Percentiles rank a stretch among this genome's conserved stretches.
phyloP scores from a whole-genome alignment of 2,329 filamentous ascomycete genomes.

The Alternaria longipes region DNA sequence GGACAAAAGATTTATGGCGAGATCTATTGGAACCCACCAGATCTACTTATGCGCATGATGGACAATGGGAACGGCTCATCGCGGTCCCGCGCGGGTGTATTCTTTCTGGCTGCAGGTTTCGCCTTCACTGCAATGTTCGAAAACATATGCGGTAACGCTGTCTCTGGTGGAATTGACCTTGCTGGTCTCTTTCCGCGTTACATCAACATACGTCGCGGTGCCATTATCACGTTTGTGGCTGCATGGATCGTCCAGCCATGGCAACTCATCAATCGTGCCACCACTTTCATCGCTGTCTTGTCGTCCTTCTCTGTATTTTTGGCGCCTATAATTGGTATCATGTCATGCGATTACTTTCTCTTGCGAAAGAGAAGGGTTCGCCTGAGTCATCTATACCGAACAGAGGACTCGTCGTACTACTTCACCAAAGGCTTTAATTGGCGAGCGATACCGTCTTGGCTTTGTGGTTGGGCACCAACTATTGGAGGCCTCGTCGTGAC shows the following conservation, averaged over 20 bases:
- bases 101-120: constrained; percentile 49
- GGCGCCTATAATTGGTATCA: constrained; percentile 52
- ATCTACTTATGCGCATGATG: constrained; percentile 58
- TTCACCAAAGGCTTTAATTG: constrained; percentile 57
- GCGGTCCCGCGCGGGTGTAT: constrained; percentile 47
- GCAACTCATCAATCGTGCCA: constrained; percentile 50
- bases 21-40: constrained; percentile 55
- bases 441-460: constrained; percentile 55
- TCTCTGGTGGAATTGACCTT: constrained; percentile 50
- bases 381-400: constrained; percentile 51
- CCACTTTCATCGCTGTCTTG: constrained; percentile 50
- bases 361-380: constrained; percentile 47
- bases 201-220: constrained; percentile 48
- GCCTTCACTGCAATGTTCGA: constrained; percentile 54
- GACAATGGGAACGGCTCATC: constrained; percentile 54
- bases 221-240: constrained; percentile 49
- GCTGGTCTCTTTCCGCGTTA: constrained; percentile 47
- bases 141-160: constrained; percentile 49
- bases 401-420: constrained; percentile 53
- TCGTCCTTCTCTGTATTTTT: constrained; percentile 57
- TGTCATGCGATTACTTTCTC: constrained; percentile 52
- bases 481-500: constrained; percentile 55
- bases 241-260: constrained; percentile 51
- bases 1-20: constrained; percentile 50
- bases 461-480: constrained; percentile 56